A percentile compares a stretch with the other conserved stretches of the same genome.
Conservation (phyloP, 257 asterid species). For the Rubia yunnanensis region DNA sequence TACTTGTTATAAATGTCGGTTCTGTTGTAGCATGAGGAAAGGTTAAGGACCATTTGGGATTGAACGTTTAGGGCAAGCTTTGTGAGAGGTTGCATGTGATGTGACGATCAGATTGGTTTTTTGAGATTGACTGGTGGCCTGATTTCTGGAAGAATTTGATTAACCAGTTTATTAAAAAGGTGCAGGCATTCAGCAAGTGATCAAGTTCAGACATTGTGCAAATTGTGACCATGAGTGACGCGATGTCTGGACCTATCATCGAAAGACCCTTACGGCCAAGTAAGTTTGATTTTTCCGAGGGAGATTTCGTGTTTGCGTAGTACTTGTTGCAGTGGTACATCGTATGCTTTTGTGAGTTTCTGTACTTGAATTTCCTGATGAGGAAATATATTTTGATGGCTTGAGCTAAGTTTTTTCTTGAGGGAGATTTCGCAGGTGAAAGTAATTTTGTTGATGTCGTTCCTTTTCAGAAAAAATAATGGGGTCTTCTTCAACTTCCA, state of each 20-base stretch:
- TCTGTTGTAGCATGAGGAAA: neutral
- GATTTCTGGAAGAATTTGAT: conserved; percentile 38
- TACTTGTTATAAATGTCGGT: neutral
- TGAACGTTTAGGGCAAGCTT: neutral
- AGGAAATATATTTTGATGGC: neutral
- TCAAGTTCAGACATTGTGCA: conserved; percentile 12
- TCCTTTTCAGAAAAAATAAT: too few relatives aligned
- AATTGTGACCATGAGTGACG: conserved; percentile 39
- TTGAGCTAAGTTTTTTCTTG: neutral
- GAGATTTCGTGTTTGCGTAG: too few relatives aligned
- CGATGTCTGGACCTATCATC: conserved; percentile 42
- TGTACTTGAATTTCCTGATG: neutral
- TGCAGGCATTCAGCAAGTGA: conserved; percentile 12
- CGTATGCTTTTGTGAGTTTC: neutral
- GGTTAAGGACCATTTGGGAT: neutral
- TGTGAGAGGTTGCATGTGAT: neutral
- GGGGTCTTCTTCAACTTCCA: neutral
- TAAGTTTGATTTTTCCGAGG: conserved; percentile 1
- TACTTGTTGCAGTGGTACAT: too few relatives aligned
- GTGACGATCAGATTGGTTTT: neutral
- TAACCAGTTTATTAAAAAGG: neutral
- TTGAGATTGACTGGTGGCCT: conserved; percentile 29
- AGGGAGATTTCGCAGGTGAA: neutral
- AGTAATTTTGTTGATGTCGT: too few relatives aligned
- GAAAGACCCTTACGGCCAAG: conserved; percentile 45